Percentiles rank a stretch among this genome's conserved stretches.
Conservation (phyloP, 805 yeast genomes). For the Metschnikowia shivogae region DNA sequence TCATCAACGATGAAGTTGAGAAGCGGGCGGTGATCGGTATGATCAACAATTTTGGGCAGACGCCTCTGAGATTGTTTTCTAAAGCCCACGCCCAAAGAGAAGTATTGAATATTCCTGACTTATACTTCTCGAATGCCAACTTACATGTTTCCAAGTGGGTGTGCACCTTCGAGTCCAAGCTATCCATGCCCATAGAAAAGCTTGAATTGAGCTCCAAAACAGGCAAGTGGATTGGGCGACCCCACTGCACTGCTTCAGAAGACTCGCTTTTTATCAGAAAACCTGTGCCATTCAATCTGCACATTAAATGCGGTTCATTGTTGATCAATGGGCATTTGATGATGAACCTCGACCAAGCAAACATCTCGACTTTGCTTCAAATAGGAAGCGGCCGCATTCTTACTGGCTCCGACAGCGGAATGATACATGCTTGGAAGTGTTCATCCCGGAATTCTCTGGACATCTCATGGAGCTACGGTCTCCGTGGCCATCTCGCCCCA, state of each 20-base stretch:
- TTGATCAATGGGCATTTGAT: conserved; percentile 41
- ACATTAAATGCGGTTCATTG: conserved; percentile 27
- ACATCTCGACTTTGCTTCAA: conserved; percentile 38
- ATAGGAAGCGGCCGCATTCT: conserved; percentile 41
- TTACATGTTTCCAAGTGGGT: conserved; percentile 7
- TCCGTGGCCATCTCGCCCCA: conserved; percentile 55
- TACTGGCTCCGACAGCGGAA: conserved; percentile 55
- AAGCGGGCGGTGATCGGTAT: conserved; percentile 74
- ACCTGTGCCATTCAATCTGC: conserved; percentile 17
- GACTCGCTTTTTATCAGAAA: conserved; percentile 36
- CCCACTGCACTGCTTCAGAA: conserved; percentile 33
- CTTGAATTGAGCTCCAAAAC: conserved; percentile 42
- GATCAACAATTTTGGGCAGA: conserved; percentile 90
- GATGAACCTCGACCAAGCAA: conserved; percentile 39
- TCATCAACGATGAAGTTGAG: conserved; percentile 68
- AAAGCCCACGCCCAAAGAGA: conserved; percentile 60
- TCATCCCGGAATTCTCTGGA: conserved; percentile 21
- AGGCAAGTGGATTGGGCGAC: conserved; percentile 52
- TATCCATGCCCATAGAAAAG: conserved; percentile 37
- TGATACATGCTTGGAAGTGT: conserved; percentile 56
- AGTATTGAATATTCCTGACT: conserved; percentile 31
- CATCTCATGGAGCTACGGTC: conserved; percentile 40
- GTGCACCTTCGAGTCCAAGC: conserved; percentile 41
- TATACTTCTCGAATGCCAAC: conserved; percentile 26
- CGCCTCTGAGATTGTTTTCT: conserved; percentile 69